These are phyloP conservation scores for Lactarius evosmus DNA, from an alignment of 768 basidiomycete species.

Conservation along the genomic window DNA sequence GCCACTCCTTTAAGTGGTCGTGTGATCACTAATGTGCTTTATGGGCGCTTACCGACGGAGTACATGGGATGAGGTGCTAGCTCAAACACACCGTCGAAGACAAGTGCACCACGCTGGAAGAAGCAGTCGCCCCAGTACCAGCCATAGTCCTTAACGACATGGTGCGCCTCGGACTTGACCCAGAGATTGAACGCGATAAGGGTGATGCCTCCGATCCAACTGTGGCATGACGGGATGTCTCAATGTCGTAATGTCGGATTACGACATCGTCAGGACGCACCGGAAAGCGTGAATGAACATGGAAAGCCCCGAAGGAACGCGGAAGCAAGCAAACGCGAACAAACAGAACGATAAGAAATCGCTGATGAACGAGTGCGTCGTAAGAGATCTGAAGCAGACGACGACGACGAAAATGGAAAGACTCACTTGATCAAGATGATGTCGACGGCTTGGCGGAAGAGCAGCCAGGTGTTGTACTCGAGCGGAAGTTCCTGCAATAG, in stretches of 20 bases:
- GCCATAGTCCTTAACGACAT: slow-evolving; percentile 96
- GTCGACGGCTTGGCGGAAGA: slow-evolving; percentile 95
- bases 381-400: not conserved
- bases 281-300: slow-evolving; percentile 71
- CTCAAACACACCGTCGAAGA: slow-evolving; percentile 98
- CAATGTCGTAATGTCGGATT: slow-evolving; percentile 5
- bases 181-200: slow-evolving; percentile 95
- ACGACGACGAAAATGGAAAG: not conserved
- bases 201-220: slow-evolving; percentile 83
- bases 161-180: slow-evolving; percentile 97
- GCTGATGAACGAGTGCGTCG: slow-evolving; percentile 40
- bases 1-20: slow-evolving; percentile 9
- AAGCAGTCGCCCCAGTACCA: slow-evolving; percentile 98
- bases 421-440: slow-evolving; percentile 92
- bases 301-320: slow-evolving; percentile 78
- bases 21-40: not conserved
- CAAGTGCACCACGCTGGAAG: slow-evolving; percentile 87
- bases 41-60: slow-evolving; percentile 57
- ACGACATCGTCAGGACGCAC: slow-evolving; percentile 38
- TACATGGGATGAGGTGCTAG: slow-evolving; percentile 95
- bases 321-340: slow-evolving; percentile 92
- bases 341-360: slow-evolving; percentile 94
- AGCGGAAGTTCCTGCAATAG: slow-evolving; percentile 71
- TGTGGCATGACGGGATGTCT: slow-evolving; percentile 31
- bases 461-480: slow-evolving; percentile 95